These are phyloP conservation scores for Adiantum capillusveneris DNA, from an alignment of 75 land plant species.

Conservation along the genomic window DNA sequence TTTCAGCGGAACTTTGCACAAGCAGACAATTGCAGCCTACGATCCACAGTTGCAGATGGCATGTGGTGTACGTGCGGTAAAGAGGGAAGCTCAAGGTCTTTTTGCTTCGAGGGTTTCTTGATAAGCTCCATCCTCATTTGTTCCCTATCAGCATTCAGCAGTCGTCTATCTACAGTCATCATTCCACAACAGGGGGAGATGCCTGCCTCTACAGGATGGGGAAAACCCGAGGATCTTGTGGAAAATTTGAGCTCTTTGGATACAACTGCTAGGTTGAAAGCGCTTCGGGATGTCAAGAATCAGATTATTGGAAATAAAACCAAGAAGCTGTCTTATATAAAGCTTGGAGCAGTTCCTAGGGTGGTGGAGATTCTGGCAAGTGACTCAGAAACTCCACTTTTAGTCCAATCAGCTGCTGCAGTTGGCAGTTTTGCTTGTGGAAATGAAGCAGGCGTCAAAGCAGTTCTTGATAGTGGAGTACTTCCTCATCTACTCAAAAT, in stretches of 20 bases:
- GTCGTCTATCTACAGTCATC: too few species aligned
- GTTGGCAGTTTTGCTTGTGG: slow-evolving; percentile 93
- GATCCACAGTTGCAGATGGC: too few species aligned
- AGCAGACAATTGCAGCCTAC: too few species aligned
- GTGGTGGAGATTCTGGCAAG: slow-evolving; percentile 62
- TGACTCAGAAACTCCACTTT: slow-evolving; percentile 31
- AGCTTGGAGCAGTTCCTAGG: slow-evolving; percentile 75
- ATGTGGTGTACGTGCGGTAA: too few species aligned
- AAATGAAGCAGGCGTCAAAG: slow-evolving; percentile 68
- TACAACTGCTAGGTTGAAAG: slow-evolving; percentile 46
- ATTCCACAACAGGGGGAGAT: neutral
- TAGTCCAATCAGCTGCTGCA: slow-evolving; percentile 80
- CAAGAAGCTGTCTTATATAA: slow-evolving; percentile 75
- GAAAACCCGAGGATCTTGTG: slow-evolving; percentile 45
- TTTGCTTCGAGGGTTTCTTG: too few species aligned
- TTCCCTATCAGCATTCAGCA: too few species aligned
- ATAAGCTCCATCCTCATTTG: too few species aligned
- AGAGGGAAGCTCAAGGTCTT: too few species aligned
- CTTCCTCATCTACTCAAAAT: slow-evolving; percentile 49
- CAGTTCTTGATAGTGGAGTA: slow-evolving; percentile 74
- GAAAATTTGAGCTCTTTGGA: slow-evolving; percentile 41
- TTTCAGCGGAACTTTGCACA: too few species aligned
- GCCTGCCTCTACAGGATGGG: slow-evolving; percentile 24
- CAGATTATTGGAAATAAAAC: slow-evolving; percentile 93
- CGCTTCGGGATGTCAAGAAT: slow-evolving; percentile 79